These are phyloP conservation scores for Pleurotus sapidus DNA, from an alignment of 768 basidiomycete species.

Conservation along the genomic window DNA sequence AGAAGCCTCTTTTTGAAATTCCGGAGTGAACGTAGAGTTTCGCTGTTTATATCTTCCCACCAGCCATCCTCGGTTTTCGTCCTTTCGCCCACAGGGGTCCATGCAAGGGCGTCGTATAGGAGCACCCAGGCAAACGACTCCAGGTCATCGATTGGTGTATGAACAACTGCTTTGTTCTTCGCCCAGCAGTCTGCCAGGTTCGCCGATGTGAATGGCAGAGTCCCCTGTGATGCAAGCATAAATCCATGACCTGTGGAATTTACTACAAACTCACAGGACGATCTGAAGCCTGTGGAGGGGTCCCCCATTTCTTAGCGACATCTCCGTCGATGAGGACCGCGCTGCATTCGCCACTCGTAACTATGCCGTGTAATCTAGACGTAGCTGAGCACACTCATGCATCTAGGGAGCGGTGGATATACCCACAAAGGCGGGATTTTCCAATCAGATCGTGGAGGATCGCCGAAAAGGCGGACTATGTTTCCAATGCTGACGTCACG, in stretches of 20 bases:
- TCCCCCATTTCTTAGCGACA: conserved; percentile 1
- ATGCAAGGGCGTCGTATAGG: not conserved
- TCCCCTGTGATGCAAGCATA: not conserved
- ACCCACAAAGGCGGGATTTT: not conserved
- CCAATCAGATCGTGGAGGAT: not conserved
- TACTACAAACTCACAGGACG: not conserved
- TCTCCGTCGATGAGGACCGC: conserved; percentile 8
- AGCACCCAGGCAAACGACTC: conserved; percentile 9
- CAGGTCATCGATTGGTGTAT: conserved; percentile 8
- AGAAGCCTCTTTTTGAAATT: conserved; percentile 7
- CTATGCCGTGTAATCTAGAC: not conserved
- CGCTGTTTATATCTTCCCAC: not conserved
- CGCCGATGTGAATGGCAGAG: conserved; percentile 1
- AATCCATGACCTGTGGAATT: not conserved
- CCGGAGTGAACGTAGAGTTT: not conserved
- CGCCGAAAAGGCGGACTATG: conserved; percentile 3
- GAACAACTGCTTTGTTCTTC: not conserved
- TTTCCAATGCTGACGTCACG: conserved; percentile 8
- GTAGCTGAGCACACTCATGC: not conserved
- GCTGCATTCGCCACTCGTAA: not conserved
- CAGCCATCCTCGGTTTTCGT: not conserved
- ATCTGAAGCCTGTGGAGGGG: not conserved
- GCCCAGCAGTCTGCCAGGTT: not conserved
- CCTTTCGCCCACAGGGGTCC: not conserved
- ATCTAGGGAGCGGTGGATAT: not conserved